Conservation (phyloP, 345 rosid genomes). For the Eucalyptus grandis region DNA sequence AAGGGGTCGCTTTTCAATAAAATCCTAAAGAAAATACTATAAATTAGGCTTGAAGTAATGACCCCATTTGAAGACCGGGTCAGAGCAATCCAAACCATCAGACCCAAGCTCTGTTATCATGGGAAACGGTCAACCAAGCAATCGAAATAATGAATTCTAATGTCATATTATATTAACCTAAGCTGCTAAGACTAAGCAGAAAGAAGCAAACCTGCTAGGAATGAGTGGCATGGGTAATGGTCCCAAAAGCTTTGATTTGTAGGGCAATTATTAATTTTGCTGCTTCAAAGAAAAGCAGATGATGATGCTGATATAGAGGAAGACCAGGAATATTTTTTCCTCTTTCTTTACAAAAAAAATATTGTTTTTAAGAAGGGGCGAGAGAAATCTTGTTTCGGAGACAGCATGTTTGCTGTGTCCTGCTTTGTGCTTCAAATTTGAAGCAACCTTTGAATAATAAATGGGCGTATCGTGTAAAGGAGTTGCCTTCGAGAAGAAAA, state of each 20-base stretch:
- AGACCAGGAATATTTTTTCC: not conserved
- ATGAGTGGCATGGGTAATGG: not conserved
- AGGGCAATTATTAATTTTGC: not conserved
- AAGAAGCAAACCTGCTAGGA: not conserved
- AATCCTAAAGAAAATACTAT: not conserved
- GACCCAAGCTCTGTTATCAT: not conserved
- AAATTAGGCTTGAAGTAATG: not conserved
- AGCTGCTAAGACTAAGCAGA: not conserved
- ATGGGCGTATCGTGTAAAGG: not conserved
- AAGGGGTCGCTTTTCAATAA: not conserved
- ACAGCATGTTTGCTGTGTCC: not conserved
- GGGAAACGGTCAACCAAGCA: not conserved
- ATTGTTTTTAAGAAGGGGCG: not conserved
- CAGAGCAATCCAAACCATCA: not conserved
- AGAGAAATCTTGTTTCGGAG: not conserved
- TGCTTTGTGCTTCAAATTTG: not conserved
- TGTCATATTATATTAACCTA: not conserved
- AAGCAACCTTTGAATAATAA: not conserved
- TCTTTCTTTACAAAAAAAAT: not conserved
- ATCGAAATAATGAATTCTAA: not conserved
- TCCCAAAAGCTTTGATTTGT: not conserved
- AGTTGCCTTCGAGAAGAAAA: not conserved
- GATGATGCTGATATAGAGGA: not conserved
- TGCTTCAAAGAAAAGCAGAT: not conserved
- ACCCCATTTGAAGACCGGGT: not conserved